These are phyloP conservation scores for Claviceps pazoutovae DNA, from an alignment of 2,329 filamentous ascomycete species.

Conservation along the genomic window DNA sequence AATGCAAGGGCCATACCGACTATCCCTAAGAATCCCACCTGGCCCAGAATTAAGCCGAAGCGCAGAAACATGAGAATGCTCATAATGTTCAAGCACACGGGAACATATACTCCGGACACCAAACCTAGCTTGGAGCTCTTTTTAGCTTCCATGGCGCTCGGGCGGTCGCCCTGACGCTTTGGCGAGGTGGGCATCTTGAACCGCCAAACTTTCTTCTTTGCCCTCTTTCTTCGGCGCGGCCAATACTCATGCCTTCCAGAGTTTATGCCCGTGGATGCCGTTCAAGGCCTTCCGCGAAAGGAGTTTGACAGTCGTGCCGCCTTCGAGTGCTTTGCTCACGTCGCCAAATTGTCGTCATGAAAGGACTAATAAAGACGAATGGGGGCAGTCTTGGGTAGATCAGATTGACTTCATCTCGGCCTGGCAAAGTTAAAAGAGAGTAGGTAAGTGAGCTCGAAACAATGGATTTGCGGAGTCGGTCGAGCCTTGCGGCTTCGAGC, in stretches of 20 bases:
- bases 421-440: not conserved
- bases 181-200: slow-evolving; percentile 7
- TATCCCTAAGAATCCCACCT: slow-evolving; percentile 67
- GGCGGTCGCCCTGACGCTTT: slow-evolving; percentile 5
- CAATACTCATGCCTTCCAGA: not conserved
- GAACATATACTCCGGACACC: slow-evolving; percentile 71
- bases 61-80: slow-evolving; percentile 88
- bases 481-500: not conserved
- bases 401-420: not conserved
- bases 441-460: not conserved
- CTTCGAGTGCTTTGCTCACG: not conserved
- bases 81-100: slow-evolving; percentile 76
- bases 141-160: slow-evolving; percentile 19
- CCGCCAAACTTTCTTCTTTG: not conserved
- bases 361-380: not conserved
- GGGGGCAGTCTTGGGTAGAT: not conserved
- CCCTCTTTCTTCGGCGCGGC: too few species aligned
- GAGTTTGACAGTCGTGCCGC: not conserved
- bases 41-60: slow-evolving; percentile 73
- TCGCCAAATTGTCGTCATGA: not conserved
- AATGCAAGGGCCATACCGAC: slow-evolving; percentile 39
- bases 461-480: not conserved
- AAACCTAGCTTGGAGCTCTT: slow-evolving; percentile 54
- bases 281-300: not conserved
- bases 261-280: not conserved